Evolutionary conservation across 495 filamentous ascomycete species (phyloP).

Genomic region (Penicillium macrosclerotiorum): DNA sequence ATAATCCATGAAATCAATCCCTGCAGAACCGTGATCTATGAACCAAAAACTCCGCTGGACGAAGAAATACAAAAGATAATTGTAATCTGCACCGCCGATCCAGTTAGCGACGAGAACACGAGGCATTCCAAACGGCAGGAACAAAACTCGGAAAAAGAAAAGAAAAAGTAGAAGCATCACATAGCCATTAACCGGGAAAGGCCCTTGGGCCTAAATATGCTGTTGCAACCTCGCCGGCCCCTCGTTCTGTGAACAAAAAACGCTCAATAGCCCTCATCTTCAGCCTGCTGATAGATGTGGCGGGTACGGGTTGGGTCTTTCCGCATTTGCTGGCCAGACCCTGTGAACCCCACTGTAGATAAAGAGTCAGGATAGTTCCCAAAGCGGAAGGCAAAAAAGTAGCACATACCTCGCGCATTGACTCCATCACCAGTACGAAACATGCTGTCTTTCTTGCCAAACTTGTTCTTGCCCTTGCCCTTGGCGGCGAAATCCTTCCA

Average conservation of each 20-base stretch:
- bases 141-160: slow-evolving; percentile 11
- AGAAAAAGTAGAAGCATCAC: slow-evolving; percentile 10
- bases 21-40: slow-evolving; percentile 9
- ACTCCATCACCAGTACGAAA: slow-evolving; percentile 88
- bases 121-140: slow-evolving; percentile 11
- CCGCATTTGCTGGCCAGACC: slow-evolving; percentile 90
- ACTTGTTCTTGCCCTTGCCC: slow-evolving; percentile 76
- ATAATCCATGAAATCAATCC: slow-evolving; percentile 3
- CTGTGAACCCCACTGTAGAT: slow-evolving; percentile 83
- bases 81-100: slow-evolving; percentile 32
- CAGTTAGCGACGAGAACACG: slow-evolving; percentile 35
- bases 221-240: not conserved
- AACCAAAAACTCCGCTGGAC: slow-evolving; percentile 12
- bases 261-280: slow-evolving; percentile 63
- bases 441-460: slow-evolving; percentile 93
- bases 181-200: slow-evolving; percentile 10
- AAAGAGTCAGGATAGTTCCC: not conserved
- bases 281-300: slow-evolving; percentile 81
- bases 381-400: not conserved
- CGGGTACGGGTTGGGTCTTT: slow-evolving; percentile 81
- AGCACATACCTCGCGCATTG: slow-evolving; percentile 71
- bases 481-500: slow-evolving; percentile 91
- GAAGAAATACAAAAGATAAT: slow-evolving; percentile 10
- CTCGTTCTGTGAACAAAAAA: too few species aligned
- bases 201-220: too few species aligned